Evolutionary conservation across 441 rosid species (phyloP).

Genomic region (Populus tomentosa): DNA sequence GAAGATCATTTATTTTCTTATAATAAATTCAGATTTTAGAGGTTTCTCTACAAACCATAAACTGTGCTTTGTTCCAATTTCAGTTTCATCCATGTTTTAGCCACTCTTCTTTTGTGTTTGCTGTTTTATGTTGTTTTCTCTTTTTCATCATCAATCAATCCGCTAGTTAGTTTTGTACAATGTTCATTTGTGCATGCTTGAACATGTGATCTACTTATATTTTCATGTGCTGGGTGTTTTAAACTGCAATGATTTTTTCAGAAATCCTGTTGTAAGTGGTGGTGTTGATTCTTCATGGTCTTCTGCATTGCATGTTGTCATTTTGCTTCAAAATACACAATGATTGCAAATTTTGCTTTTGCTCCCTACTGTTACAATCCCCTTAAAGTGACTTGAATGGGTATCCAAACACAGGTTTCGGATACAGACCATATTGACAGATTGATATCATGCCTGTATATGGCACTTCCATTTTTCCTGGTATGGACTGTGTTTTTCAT

Average conservation of each 20-base stretch:
- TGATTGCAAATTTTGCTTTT: neutral
- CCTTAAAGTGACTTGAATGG: constrained; percentile 8
- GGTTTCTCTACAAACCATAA: neutral
- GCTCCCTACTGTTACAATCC: constrained; percentile 48
- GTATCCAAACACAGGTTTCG: constrained; percentile 59
- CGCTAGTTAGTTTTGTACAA: neutral
- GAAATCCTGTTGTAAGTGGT: neutral
- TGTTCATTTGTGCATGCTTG: constrained; percentile 1
- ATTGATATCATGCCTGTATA: constrained; percentile 85
- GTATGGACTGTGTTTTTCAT: constrained; percentile 33
- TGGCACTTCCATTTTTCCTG: constrained; percentile 92
- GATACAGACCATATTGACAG: constrained; percentile 94
- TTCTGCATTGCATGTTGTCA: neutral
- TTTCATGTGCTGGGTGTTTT: neutral
- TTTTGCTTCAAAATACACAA: neutral
- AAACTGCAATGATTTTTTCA: neutral
- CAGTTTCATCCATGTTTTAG: neutral
- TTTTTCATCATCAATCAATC: neutral
- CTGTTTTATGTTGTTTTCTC: neutral
- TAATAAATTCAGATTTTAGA: neutral
- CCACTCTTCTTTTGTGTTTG: neutral
- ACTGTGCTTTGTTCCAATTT: neutral
- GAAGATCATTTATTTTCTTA: neutral
- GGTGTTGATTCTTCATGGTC: neutral
- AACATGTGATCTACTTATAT: neutral